These are phyloP conservation scores for Alternaria dauci DNA, from an alignment of 2,329 filamentous ascomycete species.

Conservation along the genomic window DNA sequence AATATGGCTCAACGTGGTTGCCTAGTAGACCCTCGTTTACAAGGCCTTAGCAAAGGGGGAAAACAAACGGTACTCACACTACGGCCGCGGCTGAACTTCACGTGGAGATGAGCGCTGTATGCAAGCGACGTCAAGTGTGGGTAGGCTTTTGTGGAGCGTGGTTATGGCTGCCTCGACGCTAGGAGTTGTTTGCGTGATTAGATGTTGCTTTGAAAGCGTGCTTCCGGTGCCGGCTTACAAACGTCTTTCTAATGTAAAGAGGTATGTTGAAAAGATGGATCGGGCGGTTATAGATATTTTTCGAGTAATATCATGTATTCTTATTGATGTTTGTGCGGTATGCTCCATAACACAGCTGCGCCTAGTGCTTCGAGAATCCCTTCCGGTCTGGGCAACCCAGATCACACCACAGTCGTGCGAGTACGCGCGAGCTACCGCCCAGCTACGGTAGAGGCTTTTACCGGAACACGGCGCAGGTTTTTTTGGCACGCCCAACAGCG, in stretches of 20 bases:
- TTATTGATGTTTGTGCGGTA: background rate
- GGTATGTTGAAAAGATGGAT: background rate
- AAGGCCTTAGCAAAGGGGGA: background rate
- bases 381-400: background rate
- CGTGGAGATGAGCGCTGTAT: background rate
- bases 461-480: background rate
- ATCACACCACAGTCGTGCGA: slow-evolving; percentile 39
- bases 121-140: background rate
- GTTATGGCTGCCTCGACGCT: slow-evolving; percentile 6
- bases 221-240: background rate
- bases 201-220: slow-evolving; percentile 1
- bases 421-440: slow-evolving; percentile 7
- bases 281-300: background rate
- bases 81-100: background rate
- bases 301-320: background rate
- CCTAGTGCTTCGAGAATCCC: background rate
- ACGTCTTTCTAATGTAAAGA: background rate
- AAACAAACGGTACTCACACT: background rate
- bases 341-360: background rate
- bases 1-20: background rate
- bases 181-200: background rate
- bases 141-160: background rate
- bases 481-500: background rate
- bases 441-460: slow-evolving; percentile 11
- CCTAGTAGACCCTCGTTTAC: background rate